phyloP scores from a whole-genome alignment of 345 rosid species.

The Euphorbia lathyris region DNA sequence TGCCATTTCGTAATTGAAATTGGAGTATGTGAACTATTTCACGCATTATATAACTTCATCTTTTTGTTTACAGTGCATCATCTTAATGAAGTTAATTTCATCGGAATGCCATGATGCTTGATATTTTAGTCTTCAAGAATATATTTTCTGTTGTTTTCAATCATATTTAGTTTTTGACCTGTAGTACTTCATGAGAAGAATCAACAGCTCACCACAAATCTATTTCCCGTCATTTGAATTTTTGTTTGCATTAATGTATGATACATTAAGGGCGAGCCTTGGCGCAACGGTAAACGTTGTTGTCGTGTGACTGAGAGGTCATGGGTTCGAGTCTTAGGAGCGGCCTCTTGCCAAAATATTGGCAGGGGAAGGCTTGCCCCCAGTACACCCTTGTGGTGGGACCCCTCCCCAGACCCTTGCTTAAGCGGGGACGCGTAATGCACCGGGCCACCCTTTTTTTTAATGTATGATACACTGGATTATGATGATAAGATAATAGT shows the following conservation, averaged over 20 bases:
- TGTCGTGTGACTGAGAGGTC: no score
- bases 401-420: no score
- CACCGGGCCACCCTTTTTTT: no score
- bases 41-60: not conserved
- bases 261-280: no score
- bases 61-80: not conserved
- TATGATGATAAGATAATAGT: not conserved
- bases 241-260: not conserved
- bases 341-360: no score
- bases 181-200: not conserved
- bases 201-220: not conserved
- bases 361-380: no score
- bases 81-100: not conserved
- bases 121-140: not conserved
- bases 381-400: no score
- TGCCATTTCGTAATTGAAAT: slow-evolving; percentile 72
- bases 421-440: no score
- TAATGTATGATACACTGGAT: not conserved
- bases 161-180: no score
- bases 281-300: no score
- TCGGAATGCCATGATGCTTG: not conserved
- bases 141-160: not conserved
- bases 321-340: no score
- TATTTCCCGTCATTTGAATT: not conserved
- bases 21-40: slow-evolving; percentile 44